A percentile compares a stretch with the other conserved stretches of the same genome.
These are phyloP conservation scores for Lentinula raphanica DNA, from an alignment of 768 basidiomycete genomes.

Conservation along the genomic window DNA sequence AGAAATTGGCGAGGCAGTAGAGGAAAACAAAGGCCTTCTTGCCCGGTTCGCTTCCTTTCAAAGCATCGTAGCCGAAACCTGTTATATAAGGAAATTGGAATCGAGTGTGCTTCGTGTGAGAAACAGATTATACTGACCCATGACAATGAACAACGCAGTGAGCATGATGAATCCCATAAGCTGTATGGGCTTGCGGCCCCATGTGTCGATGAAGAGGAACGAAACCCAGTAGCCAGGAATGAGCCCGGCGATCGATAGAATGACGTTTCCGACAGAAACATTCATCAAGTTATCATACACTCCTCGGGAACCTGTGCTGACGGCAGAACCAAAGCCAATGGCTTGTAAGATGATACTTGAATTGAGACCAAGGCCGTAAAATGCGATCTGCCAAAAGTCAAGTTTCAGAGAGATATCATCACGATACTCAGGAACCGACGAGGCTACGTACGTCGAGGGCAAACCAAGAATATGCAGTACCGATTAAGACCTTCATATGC, in stretches of 20 bases:
- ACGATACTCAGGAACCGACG: not conserved
- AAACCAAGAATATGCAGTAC: conserved; percentile 82
- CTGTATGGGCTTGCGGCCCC: conserved; percentile 83
- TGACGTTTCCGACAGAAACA: conserved; percentile 67
- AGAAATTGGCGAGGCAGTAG: conserved; percentile 85
- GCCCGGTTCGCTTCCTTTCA: conserved; percentile 35
- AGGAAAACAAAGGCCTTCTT: conserved; percentile 71
- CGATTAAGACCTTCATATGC: conserved; percentile 77
- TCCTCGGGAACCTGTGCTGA: conserved; percentile 24
- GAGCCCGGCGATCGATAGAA: conserved; percentile 71
- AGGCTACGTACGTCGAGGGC: conserved; percentile 65
- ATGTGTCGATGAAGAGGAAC: conserved; percentile 63
- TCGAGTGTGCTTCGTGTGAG: not conserved
- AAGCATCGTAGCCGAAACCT: conserved; percentile 55
- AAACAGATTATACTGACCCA: conserved; percentile 44
- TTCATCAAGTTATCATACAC: conserved; percentile 60
- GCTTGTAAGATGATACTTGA: conserved; percentile 67
- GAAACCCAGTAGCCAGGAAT: conserved; percentile 77
- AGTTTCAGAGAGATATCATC: not conserved
- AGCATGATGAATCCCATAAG: conserved; percentile 71
- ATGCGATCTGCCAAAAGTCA: conserved; percentile 84
- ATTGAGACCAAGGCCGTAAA: conserved; percentile 87
- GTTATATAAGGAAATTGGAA: not conserved
- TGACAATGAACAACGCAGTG: conserved; percentile 58
- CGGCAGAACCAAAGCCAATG: conserved; percentile 64